Conservation (phyloP, 257 asterid species). For the Solanum ossicruentum region DNA sequence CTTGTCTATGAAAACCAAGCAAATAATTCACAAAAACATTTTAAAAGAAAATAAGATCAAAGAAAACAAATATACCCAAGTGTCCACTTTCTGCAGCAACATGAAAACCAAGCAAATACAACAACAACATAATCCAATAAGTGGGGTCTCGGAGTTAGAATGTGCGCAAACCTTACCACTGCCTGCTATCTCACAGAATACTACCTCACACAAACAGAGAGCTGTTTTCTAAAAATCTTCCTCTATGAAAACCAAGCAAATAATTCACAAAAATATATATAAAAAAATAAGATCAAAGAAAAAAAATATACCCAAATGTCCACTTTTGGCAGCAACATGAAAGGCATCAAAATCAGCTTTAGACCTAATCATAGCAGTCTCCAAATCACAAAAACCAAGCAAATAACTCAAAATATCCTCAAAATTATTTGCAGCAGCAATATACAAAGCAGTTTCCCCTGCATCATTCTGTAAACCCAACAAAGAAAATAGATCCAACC, state of each 20-base stretch:
- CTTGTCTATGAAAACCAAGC: too few species aligned
- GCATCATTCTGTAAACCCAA: slow-evolving; percentile 65
- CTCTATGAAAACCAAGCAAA: background rate
- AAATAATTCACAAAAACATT: background rate
- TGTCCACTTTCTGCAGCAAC: slow-evolving; percentile 79
- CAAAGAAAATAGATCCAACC: slow-evolving; percentile 47
- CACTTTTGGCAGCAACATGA: slow-evolving; percentile 76
- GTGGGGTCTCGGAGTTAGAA: slow-evolving; percentile 1
- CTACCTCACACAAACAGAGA: too few species aligned
- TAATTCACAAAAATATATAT: background rate
- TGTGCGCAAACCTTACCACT: too few species aligned
- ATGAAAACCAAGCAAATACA: slow-evolving; percentile 16
- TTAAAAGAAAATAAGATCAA: background rate
- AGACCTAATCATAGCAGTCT: slow-evolving; percentile 46
- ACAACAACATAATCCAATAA: background rate
- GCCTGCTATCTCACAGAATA: too few species aligned
- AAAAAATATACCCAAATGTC: slow-evolving; percentile 48
- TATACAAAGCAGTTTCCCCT: slow-evolving; percentile 66
- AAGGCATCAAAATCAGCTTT: slow-evolving; percentile 73
- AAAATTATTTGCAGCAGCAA: slow-evolving; percentile 65
- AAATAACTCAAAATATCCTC: slow-evolving; percentile 34
- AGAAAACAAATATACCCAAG: slow-evolving; percentile 29
- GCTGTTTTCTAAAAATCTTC: too few species aligned
- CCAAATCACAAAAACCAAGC: slow-evolving; percentile 58
- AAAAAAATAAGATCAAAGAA: background rate